Evolutionary conservation across 2,329 filamentous ascomycete species (phyloP).

Genomic region (Microcyclospora tardicrescens): DNA sequence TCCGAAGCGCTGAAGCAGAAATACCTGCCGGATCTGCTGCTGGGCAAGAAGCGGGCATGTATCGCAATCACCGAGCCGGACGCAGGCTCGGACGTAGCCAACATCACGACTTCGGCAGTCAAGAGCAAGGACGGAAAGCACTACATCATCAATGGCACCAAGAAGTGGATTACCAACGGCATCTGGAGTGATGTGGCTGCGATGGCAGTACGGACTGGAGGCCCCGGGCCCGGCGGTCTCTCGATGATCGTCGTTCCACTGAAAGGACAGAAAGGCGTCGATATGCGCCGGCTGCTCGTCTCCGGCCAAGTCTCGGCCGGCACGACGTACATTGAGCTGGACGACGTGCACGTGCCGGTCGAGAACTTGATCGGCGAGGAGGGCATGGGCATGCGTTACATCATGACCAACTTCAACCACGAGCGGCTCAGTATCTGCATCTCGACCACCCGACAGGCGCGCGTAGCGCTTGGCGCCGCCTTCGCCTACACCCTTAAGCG

Average conservation of each 20-base stretch:
- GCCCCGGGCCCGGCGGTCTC: constrained; percentile 48
- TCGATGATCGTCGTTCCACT: constrained; percentile 58
- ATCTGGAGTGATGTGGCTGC: constrained; percentile 55
- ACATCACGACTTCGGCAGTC: constrained; percentile 54
- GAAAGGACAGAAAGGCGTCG: constrained; percentile 53
- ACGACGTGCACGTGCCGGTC: constrained; percentile 59
- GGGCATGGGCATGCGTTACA: constrained; percentile 58
- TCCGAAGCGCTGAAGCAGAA: constrained; percentile 47
- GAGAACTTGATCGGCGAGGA: constrained; percentile 58
- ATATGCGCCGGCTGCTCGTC: constrained; percentile 55
- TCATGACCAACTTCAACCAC: constrained; percentile 54
- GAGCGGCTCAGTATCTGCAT: constrained; percentile 57
- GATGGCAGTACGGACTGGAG: constrained; percentile 64
- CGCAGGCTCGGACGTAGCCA: constrained; percentile 61
- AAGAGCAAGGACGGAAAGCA: constrained; percentile 50
- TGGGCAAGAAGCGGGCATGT: constrained; percentile 52
- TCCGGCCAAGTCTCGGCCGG: constrained; percentile 51
- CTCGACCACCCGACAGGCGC: constrained; percentile 47
- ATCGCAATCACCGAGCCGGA: constrained; percentile 71
- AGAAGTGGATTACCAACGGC: constrained; percentile 71
- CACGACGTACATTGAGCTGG: constrained; percentile 64
- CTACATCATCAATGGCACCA: constrained; percentile 61
- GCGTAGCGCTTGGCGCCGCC: constrained; percentile 46
- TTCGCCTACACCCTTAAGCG: constrained; percentile 52
- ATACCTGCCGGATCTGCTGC: constrained; percentile 55